Conservation (phyloP, 768 basidiomycete species). For the Gloeopeniophorella convolvens region DNA sequence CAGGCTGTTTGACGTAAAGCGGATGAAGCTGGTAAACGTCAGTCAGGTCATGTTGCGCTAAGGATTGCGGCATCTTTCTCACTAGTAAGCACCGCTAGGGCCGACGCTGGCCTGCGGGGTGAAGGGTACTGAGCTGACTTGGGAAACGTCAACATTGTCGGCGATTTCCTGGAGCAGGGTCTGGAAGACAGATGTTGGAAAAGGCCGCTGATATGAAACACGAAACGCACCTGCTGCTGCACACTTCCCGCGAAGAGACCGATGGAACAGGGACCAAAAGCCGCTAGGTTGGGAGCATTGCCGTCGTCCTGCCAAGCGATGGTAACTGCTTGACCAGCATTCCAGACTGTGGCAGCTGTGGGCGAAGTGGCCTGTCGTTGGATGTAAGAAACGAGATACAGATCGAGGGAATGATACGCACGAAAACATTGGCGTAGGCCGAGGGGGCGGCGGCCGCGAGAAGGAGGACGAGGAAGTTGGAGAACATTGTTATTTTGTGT, state of each 20-base stretch:
- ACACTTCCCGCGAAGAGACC: conserved; percentile 61
- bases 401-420: conserved; percentile 1
- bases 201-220: not conserved
- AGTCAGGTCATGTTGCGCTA: not conserved
- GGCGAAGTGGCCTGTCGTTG: conserved; percentile 53
- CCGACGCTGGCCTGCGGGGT: conserved; percentile 48
- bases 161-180: conserved; percentile 51
- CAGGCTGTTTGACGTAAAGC: conserved; percentile 52
- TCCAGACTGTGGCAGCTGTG: conserved; percentile 36
- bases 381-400: not conserved
- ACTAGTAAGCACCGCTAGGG: conserved; percentile 53
- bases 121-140: conserved; percentile 40
- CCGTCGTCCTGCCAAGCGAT: conserved; percentile 58
- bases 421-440: conserved; percentile 12
- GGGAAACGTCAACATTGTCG: conserved; percentile 45
- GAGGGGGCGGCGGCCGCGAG: conserved; percentile 14
- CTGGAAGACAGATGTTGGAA: conserved; percentile 29
- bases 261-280: conserved; percentile 46
- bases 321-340: conserved; percentile 43
- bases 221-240: conserved; percentile 45
- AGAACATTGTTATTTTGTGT: conserved; percentile 15
- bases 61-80: conserved; percentile 18
- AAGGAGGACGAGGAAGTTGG: conserved; percentile 4
- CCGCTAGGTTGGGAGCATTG: conserved; percentile 37
- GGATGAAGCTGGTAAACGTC: conserved; percentile 56